phyloP scores from a whole-genome alignment of 148 eudicot species.

The Rhododendron molle region DNA sequence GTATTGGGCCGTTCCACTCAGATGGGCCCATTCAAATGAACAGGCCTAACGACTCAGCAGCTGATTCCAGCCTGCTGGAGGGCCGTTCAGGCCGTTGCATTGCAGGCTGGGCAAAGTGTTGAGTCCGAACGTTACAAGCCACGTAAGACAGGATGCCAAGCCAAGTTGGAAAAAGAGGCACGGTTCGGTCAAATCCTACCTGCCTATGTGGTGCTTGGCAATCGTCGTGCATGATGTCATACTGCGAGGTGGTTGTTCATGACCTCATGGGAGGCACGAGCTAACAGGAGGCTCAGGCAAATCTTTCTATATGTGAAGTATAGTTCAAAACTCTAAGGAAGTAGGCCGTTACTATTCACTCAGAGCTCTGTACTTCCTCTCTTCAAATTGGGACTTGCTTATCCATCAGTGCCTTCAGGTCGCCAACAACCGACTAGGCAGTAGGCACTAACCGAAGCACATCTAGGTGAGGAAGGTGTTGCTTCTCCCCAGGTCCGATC shows the following conservation, averaged over 20 bases:
- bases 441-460: neutral
- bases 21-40: neutral
- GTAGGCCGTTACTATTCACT: neutral
- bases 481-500: neutral
- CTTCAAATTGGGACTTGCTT: neutral
- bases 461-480: neutral
- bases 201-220: neutral
- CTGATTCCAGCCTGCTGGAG: neutral
- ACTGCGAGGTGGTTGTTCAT: neutral
- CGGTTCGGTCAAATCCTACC: neutral
- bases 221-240: neutral
- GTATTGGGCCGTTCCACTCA: neutral
- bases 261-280: neutral
- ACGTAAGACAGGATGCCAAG: neutral
- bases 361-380: neutral
- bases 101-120: neutral
- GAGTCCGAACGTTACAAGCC: neutral
- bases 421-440: neutral
- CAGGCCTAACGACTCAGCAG: neutral
- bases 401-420: neutral
- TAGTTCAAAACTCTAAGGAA: neutral
- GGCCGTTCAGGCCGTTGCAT: neutral
- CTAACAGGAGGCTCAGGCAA: neutral
- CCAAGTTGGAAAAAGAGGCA: neutral
- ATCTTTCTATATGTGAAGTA: neutral